Evolutionary conservation across 805 yeast genomes (phyloP), one percentile per base, ranked within the genome.

Genomic region (Hanseniaspora lachancei): DNA sequence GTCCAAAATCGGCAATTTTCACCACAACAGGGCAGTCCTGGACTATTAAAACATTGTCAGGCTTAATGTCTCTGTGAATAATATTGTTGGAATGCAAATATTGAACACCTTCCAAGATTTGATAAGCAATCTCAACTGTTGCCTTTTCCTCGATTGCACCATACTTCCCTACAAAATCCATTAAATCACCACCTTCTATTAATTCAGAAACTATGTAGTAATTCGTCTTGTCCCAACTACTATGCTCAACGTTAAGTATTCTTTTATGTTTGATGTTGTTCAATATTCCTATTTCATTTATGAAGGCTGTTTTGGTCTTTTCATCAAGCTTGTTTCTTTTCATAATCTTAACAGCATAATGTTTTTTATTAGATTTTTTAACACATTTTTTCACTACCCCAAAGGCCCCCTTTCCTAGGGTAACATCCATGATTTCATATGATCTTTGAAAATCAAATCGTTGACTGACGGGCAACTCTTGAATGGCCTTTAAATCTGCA

Each of bases 331-430:
- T 87, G 56, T 87, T 74, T 62, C 89, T 81, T 55, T 84, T 81
- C 39, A 93, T 89, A 58, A 93, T 88, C 65, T 93, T 93, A 18
- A 87, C 95, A 0, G 98, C 98, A 67, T 73, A 89, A 5, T 91
- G 78, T 60, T 82, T 80, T 15, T 97, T 97, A 0, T 95, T 81
- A 7, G 79, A 69, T 59, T 97, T 77, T 63, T 89, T 93, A 0
- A 89, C 80, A 5, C 95, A 96, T 65, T 87, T 87, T 61, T 88
- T 84, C 32, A 93, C 98, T 1, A 89, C 85, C 6, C 97, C 97
- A 75, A 91, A 91, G 10, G 97, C 97, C n/a, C 98, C 98, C 62
- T 88, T 93, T 0, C 98, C 98, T 1, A 91, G 86, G 16, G 86
- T 82, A 63, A 86, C 95, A 65, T 84, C 86, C 58, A 83, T n/a